Conservation (phyloP, 2,329 filamentous ascomycete species). For the Cladosporium austrohemisphaericum region DNA sequence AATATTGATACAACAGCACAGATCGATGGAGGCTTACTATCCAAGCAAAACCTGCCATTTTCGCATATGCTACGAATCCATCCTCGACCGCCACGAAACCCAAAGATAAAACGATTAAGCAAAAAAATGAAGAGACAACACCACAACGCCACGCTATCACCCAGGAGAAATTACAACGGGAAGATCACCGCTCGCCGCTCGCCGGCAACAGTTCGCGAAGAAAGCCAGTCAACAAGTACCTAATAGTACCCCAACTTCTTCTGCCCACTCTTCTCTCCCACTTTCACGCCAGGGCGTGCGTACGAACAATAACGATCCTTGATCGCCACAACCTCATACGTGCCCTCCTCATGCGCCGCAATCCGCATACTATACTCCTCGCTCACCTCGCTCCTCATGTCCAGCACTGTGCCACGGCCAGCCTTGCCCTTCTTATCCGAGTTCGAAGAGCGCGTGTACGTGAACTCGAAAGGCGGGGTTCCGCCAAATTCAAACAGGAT, state of each 20-base stretch:
- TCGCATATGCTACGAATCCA: no score
- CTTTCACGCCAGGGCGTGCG: conserved; percentile 20
- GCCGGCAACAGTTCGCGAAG: neutral
- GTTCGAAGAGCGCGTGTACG: conserved; percentile 88
- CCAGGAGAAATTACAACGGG: neutral
- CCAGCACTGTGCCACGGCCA: conserved; percentile 74
- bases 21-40: no score
- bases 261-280: conserved; percentile 20
- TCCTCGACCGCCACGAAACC: neutral
- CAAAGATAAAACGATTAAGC: no score
- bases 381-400: conserved; percentile 84
- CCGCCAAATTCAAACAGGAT: conserved; percentile 95
- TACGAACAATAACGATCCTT: conserved; percentile 92
- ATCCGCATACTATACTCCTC: conserved; percentile 78
- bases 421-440: conserved; percentile 58
- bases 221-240: neutral
- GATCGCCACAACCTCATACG: conserved; percentile 94
- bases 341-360: conserved; percentile 86
- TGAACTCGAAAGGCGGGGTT: conserved; percentile 95
- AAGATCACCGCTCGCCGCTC: no score
- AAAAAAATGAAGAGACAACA: neutral
- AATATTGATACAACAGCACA: no score
- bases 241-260: conserved; percentile 18
- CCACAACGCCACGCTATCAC: neutral
- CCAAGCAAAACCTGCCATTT: no score